A percentile compares a stretch with the other conserved stretches of the same genome.
Conservation (phyloP, 371 early-diverging fungal species). For the Dichotomocladium elegans region DNA sequence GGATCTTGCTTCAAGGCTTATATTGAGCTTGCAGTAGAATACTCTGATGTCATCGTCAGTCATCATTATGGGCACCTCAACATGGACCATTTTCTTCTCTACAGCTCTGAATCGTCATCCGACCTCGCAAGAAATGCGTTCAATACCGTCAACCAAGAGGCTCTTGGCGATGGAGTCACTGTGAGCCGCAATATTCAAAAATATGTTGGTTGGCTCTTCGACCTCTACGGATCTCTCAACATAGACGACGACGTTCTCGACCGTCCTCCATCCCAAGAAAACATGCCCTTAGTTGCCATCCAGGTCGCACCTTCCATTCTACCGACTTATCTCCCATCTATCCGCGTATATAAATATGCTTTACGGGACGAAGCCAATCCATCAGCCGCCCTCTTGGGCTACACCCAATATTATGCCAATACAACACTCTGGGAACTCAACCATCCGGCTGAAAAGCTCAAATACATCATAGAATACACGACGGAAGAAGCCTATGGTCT, state of each 20-base stretch:
- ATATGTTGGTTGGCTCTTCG: constrained; percentile 30
- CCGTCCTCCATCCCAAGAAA: not conserved
- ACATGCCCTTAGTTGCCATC: constrained; percentile 41
- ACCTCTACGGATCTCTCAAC: constrained; percentile 26
- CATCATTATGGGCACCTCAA: constrained; percentile 83
- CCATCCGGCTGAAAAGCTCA: constrained; percentile 13
- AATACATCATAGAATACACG: constrained; percentile 55
- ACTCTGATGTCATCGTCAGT: constrained; percentile 62
- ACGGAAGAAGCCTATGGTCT: constrained; percentile 54
- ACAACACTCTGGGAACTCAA: constrained; percentile 37
- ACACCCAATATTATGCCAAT: constrained; percentile 37
- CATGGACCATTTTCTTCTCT: constrained; percentile 71
- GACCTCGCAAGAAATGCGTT: not conserved
- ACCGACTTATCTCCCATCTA: constrained; percentile 70
- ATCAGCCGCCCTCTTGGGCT: constrained; percentile 18
- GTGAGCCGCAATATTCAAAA: constrained; percentile 20
- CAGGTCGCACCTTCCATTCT: constrained; percentile 72
- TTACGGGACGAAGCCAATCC: constrained; percentile 12
- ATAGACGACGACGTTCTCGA: constrained; percentile 4
- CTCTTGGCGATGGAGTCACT: constrained; percentile 9
- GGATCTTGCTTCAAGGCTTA: constrained; percentile 59
- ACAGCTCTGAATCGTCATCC: constrained; percentile 18
- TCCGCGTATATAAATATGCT: constrained; percentile 66
- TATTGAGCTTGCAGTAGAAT: constrained; percentile 50
- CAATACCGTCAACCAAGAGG: constrained; percentile 3